phyloP scores from a whole-genome alignment of 331 rosid species.

The Quercus lobata region DNA sequence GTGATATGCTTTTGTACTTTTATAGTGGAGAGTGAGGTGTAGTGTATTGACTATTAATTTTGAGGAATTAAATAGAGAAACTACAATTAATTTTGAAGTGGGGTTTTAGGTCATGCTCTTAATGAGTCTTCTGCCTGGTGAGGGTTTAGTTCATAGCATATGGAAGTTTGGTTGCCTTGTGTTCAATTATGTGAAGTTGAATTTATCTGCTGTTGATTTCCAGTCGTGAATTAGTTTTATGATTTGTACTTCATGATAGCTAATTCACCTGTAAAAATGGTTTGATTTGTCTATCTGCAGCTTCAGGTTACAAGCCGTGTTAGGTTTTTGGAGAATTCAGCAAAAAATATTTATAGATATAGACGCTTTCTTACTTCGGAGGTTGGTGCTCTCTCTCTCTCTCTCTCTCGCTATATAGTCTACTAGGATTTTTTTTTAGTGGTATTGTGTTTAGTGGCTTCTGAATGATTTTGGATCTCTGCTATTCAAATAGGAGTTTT shows the following conservation, averaged over 20 bases:
- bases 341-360: conserved; percentile 38
- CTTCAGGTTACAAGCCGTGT: conserved; percentile 36
- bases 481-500: background rate
- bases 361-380: conserved; percentile 50
- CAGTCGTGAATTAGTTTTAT: background rate
- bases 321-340: conserved; percentile 34
- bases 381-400: conserved; percentile 32
- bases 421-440: background rate
- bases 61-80: background rate
- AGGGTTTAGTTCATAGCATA: background rate
- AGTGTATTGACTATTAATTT: background rate
- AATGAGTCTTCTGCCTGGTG: background rate
- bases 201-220: background rate
- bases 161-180: background rate
- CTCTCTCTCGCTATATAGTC: background rate
- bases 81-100: background rate
- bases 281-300: conserved; percentile 33
- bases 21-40: background rate
- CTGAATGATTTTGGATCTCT: background rate
- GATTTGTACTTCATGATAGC: background rate
- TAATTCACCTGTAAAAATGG: background rate
- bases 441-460: background rate
- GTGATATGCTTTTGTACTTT: background rate
- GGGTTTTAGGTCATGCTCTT: background rate
- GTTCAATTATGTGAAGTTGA: background rate